These are phyloP conservation scores for Dendrobium officinale DNA, from an alignment of 106 monocot species.

Conservation along the genomic window DNA sequence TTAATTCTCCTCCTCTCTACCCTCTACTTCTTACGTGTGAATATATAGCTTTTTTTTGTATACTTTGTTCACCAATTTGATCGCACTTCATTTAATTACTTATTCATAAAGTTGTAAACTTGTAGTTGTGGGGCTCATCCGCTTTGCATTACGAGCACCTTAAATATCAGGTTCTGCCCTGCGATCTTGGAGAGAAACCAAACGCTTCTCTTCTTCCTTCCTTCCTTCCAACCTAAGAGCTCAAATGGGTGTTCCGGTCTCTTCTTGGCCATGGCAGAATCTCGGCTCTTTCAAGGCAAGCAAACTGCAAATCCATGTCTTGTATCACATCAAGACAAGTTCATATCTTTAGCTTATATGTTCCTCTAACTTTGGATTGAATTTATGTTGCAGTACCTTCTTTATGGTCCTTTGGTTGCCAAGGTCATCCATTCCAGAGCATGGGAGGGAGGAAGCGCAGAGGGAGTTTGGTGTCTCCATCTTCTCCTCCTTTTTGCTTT, in stretches of 20 bases:
- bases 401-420: conserved; percentile 70
- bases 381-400: conserved; percentile 53
- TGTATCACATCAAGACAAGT: neutral
- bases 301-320: neutral
- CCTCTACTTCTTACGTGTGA: neutral
- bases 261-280: conserved; percentile 49
- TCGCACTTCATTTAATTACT: neutral
- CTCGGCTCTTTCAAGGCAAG: conserved; percentile 43
- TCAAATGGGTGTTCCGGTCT: conserved; percentile 21
- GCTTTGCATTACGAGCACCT: neutral
- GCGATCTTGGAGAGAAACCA: neutral
- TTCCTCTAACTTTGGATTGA: neutral
- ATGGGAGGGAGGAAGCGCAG: conserved; percentile 23
- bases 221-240: neutral
- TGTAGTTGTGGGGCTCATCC: neutral
- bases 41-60: neutral
- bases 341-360: neutral
- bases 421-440: conserved; percentile 41
- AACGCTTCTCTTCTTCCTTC: neutral
- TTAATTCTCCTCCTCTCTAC: no score
- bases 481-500: conserved; percentile 49
- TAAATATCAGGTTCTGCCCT: neutral
- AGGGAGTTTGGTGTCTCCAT: conserved; percentile 40
- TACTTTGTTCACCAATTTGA: neutral
- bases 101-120: neutral